A percentile compares a stretch with the other conserved stretches of the same genome.
These are phyloP conservation scores for Beverwykella pulmonaria DNA, from an alignment of 495 filamentous ascomycete genomes.

Conservation along the genomic window DNA sequence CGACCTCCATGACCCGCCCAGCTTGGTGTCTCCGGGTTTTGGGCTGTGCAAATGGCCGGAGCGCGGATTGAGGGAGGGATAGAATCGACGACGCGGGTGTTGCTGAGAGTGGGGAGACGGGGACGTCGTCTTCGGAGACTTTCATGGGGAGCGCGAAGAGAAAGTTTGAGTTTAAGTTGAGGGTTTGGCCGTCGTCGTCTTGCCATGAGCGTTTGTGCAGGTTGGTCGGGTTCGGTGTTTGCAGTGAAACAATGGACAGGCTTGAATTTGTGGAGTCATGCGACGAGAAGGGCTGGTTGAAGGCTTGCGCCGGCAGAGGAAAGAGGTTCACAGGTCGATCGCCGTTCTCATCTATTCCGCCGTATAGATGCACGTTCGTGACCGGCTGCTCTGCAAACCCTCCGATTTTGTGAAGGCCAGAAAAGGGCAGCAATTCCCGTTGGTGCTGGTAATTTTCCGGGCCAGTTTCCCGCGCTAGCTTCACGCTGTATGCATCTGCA, in stretches of 20 bases:
- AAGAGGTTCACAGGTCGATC: slow-evolving; percentile 18
- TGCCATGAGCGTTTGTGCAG: slow-evolving; percentile 33
- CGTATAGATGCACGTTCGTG: slow-evolving; percentile 29
- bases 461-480: slow-evolving; percentile 24
- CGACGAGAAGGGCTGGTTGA: slow-evolving; percentile 33
- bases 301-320: slow-evolving; percentile 20
- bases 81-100: slow-evolving; percentile 17
- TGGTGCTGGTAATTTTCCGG: slow-evolving; percentile 36
- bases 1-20: slow-evolving; percentile 25
- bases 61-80: slow-evolving; percentile 13
- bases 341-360: slow-evolving; percentile 12
- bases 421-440: slow-evolving; percentile 71
- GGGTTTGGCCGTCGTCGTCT: slow-evolving; percentile 21
- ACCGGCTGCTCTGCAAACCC: slow-evolving; percentile 54
- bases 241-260: slow-evolving; percentile 12
- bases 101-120: slow-evolving; percentile 31
- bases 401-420: slow-evolving; percentile 69
- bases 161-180: slow-evolving; percentile 11
- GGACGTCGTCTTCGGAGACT: slow-evolving; percentile 29
- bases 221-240: slow-evolving; percentile 21
- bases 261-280: slow-evolving; percentile 17
- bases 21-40: slow-evolving; percentile 21
- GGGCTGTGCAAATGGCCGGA: slow-evolving; percentile 35
- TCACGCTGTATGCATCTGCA: slow-evolving; percentile 16
- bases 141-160: slow-evolving; percentile 25